phyloP scores from a whole-genome alignment of 306 rosid genomes.

The Cercis canadensis region DNA sequence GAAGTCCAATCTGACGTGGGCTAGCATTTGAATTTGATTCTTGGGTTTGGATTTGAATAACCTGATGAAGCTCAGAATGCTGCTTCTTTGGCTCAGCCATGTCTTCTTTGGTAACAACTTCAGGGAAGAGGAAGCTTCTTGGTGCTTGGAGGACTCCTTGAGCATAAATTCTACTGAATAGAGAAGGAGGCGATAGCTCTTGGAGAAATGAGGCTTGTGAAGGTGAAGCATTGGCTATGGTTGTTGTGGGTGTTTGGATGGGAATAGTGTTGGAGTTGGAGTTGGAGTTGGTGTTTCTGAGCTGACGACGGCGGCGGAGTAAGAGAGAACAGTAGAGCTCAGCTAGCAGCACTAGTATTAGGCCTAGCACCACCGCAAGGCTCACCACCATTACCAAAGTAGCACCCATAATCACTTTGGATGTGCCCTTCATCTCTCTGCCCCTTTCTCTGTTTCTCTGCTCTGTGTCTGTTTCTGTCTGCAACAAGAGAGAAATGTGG shows the following conservation, averaged over 20 bases:
- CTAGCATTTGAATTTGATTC: conserved; percentile 42
- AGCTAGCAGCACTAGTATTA: conserved; percentile 76
- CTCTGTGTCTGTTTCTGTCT: conserved; percentile 11
- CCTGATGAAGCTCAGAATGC: conserved; percentile 49
- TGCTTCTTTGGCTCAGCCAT: conserved; percentile 45
- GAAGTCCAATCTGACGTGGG: conserved; percentile 42
- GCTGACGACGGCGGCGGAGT: conserved; percentile 78
- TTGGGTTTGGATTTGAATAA: conserved; percentile 53
- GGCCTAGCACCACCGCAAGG: conserved; percentile 83
- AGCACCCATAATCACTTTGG: conserved; percentile 87
- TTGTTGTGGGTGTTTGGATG: conserved; percentile 20
- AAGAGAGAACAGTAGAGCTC: conserved; percentile 96
- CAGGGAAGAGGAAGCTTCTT: conserved; percentile 70
- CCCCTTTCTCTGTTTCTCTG: neutral
- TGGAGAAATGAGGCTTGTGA: conserved; percentile 34
- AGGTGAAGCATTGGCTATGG: conserved; percentile 25
- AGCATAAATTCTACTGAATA: conserved; percentile 53
- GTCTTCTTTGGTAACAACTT: conserved; percentile 49
- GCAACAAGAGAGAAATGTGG: conserved; percentile 30
- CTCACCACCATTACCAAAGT: conserved; percentile 80
- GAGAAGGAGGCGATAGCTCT: conserved; percentile 40
- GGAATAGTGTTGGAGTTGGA: conserved; percentile 23
- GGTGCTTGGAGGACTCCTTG: conserved; percentile 89
- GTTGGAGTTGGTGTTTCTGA: conserved; percentile 39
- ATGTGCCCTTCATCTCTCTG: conserved; percentile 78